Evolutionary conservation across 2,329 filamentous ascomycete species (phyloP), one percentile per base, ranked within the genome.

Genomic region (Sclerotinia sclerotiorum): DNA sequence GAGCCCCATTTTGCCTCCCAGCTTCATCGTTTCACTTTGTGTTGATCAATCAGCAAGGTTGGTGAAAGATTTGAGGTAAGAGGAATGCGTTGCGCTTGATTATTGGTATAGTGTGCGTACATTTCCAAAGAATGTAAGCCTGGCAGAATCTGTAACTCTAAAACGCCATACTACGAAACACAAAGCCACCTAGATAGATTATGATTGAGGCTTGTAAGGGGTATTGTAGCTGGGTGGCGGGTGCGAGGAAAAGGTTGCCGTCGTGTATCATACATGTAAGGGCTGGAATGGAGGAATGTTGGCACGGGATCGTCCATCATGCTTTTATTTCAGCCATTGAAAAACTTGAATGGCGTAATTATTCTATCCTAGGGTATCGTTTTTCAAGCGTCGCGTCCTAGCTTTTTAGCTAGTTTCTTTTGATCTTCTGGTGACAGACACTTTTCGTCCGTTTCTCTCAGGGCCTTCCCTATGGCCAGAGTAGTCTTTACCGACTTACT

Each of bases 381-480:
- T 21, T 56, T 48, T 73, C 56, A 74, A 54, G 73, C n/a, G 57
- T 75, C 73, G 58, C 70, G 72, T 11, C 67, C 79, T 72, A 90
- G 78, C 78, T 84, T 88, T 76, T 84, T 87, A 21, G 91, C 90
- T 69, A 92, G 77, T 77, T 88, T 91, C 80, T 83, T 88, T 81
- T 94, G 92, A 70, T 84, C 86, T 61, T 90, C 88, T 44, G 88
- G 81, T 3, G 82, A 84, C 71, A 93, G 79, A 2, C 81, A 82
- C 66, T 85, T 84, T 75, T 90, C 85, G 77, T 98, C 94, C n/a
- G 90, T 90, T 77, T 92, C 87, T 74, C 85, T 85, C 60, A 99
- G 82, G 55, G 92, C 91, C 73, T 87, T 87, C 1, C 94, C 94
- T 68, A 98, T 91, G 0, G 88, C 85, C 70, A 97, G 82, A 10